Percentiles rank a stretch among this genome's conserved stretches.
Evolutionary conservation across 192 early-diverging fungal species (phyloP).

Genomic region (Allomyces javanicus): DNA sequence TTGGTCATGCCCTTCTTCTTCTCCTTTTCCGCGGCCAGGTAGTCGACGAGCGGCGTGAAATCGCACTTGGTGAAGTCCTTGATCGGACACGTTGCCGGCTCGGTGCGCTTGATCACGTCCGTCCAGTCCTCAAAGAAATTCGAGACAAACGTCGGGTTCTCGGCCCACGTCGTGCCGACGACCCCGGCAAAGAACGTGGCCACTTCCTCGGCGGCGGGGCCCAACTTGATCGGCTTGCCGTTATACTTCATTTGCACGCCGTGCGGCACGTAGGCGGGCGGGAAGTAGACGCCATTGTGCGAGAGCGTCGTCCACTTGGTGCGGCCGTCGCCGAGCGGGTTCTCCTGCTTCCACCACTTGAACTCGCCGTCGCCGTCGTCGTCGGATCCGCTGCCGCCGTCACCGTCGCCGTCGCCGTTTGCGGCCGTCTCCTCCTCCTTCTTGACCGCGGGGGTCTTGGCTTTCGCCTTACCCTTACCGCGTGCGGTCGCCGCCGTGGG

Average conservation of each 20-base stretch:
- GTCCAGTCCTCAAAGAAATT: slow-evolving; percentile 90
- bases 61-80: slow-evolving; percentile 66
- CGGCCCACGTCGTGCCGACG: slow-evolving; percentile 60
- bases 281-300: slow-evolving; percentile 77
- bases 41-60: slow-evolving; percentile 63
- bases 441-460: no score
- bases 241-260: slow-evolving; percentile 73
- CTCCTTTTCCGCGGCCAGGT: slow-evolving; percentile 56
- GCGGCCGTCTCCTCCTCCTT: no score
- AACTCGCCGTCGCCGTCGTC: slow-evolving; percentile 34
- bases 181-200: slow-evolving; percentile 83
- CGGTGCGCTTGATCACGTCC: slow-evolving; percentile 36
- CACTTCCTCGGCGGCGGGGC: slow-evolving; percentile 75
- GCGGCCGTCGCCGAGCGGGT: slow-evolving; percentile 24
- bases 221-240: slow-evolving; percentile 41
- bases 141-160: slow-evolving; percentile 61
- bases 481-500: no score
- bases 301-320: slow-evolving; percentile 73
- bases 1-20: slow-evolving; percentile 68
- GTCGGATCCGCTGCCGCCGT: slow-evolving; percentile 4
- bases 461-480: no score
- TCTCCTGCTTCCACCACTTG: slow-evolving; percentile 52
- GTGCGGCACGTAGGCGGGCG: slow-evolving; percentile 77
- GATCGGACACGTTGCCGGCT: slow-evolving; percentile 42
- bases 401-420: not conserved